A percentile compares a stretch with the other conserved stretches of the same genome.
Conservation (phyloP, 768 basidiomycete genomes). For the Suillus ampliporus region DNA sequence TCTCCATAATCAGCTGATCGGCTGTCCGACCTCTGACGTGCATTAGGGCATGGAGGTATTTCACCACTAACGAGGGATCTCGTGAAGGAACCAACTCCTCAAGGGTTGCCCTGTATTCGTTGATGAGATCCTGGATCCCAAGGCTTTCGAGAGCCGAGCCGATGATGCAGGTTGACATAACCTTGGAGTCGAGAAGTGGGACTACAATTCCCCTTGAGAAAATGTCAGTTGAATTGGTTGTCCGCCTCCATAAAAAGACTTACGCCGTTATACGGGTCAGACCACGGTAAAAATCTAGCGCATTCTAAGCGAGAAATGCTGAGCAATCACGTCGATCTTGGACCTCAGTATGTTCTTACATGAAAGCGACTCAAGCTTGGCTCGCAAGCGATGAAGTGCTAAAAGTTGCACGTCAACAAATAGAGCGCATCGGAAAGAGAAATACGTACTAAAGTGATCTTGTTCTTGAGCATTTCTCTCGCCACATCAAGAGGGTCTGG, state of each 20-base stretch:
- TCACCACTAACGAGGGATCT: not conserved
- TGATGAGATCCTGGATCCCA: conserved; percentile 2
- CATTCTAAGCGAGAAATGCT: not conserved
- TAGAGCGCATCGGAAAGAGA: conserved; percentile 9
- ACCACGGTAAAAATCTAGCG: conserved; percentile 10
- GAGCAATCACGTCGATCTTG: not conserved
- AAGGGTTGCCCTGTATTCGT: not conserved
- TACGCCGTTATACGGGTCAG: conserved; percentile 10
- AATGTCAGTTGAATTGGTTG: not conserved
- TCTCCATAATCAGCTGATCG: conserved; percentile 9
- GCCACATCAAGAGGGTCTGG: conserved; percentile 39
- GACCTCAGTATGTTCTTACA: conserved; percentile 6
- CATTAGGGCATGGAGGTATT: conserved; percentile 8
- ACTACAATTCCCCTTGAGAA: not conserved
- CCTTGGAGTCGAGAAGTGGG: not conserved
- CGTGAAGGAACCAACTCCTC: not conserved
- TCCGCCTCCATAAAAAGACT: not conserved
- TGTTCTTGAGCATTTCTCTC: conserved; percentile 53
- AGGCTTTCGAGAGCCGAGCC: conserved; percentile 8
- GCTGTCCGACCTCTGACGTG: conserved; percentile 1
- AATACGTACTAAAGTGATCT: conserved; percentile 54
- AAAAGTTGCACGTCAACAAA: conserved; percentile 6
- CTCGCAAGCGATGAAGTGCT: conserved; percentile 67
- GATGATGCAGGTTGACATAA: conserved; percentile 8
- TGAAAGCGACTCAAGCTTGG: conserved; percentile 21